phyloP scores from a whole-genome alignment of 2,329 filamentous ascomycete genomes.

The Kalaharituber pfeilii region DNA sequence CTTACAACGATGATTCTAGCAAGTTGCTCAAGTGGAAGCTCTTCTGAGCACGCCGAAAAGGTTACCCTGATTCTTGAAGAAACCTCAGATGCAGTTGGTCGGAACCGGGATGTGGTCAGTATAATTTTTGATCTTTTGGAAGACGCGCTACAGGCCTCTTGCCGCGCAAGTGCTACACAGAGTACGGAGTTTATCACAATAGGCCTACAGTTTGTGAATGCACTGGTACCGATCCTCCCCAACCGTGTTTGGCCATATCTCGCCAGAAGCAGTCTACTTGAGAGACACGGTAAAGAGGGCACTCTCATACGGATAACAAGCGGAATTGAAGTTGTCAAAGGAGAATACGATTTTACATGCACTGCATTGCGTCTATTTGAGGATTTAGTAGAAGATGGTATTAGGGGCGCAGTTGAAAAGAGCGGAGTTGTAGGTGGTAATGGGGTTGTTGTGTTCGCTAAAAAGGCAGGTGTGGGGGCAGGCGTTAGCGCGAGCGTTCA shows the following conservation, averaged over 20 bases:
- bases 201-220: conserved; percentile 64
- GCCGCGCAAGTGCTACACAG: conserved; percentile 38
- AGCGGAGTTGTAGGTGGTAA: conserved; percentile 36
- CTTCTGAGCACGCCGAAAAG: neutral
- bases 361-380: conserved; percentile 59
- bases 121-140: conserved; percentile 79
- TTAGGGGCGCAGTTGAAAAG: conserved; percentile 49
- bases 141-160: conserved; percentile 36
- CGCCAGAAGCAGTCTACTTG: conserved; percentile 61
- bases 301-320: conserved; percentile 63
- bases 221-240: conserved; percentile 53
- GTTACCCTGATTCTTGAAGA: conserved; percentile 34
- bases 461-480: conserved; percentile 7
- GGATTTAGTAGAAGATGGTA: conserved; percentile 56
- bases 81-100: conserved; percentile 38
- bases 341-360: conserved; percentile 59
- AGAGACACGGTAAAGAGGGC: conserved; percentile 56
- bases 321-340: conserved; percentile 60
- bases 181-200: conserved; percentile 51
- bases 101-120: conserved; percentile 55
- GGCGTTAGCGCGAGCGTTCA: conserved; percentile 21
- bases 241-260: conserved; percentile 82
- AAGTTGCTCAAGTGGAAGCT: neutral
- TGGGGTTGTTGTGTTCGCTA: conserved; percentile 21
- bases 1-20: conserved; percentile 14